These are phyloP conservation scores for Populus tomentosa DNA, from an alignment of 441 rosid genomes.

Conservation along the genomic window DNA sequence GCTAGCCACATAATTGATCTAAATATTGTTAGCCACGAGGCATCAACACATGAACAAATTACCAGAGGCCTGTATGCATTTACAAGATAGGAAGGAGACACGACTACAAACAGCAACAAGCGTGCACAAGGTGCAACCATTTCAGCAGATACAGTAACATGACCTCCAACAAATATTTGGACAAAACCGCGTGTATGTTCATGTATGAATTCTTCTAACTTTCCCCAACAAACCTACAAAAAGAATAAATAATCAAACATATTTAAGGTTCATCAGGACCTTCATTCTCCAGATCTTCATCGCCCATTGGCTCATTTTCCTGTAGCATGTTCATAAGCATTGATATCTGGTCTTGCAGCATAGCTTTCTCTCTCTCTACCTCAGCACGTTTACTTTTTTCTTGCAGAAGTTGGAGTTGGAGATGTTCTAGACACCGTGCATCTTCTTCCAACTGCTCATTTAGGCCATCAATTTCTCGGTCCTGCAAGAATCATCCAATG, in stretches of 20 bases:
- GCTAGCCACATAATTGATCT: neutral
- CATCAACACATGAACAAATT: neutral
- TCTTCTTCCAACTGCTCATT: slow-evolving; percentile 97
- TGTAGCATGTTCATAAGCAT: slow-evolving; percentile 86
- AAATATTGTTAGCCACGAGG: neutral
- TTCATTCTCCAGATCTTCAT: slow-evolving; percentile 29
- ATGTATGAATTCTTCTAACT: slow-evolving; percentile 16
- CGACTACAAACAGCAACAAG: neutral
- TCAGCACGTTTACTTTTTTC: slow-evolving; percentile 76
- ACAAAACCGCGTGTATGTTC: neutral
- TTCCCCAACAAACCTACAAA: slow-evolving; percentile 28
- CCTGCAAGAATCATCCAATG: slow-evolving; percentile 39
- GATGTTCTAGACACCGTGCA: slow-evolving; percentile 67
- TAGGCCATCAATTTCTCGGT: slow-evolving; percentile 80
- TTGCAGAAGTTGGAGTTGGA: slow-evolving; percentile 77
- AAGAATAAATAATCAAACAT: slow-evolving; percentile 23
- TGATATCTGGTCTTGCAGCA: slow-evolving; percentile 79
- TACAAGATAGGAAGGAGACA: neutral
- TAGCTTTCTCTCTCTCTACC: slow-evolving; percentile 72
- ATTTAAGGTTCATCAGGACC: slow-evolving; percentile 45
- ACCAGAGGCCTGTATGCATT: neutral
- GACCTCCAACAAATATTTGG: neutral
- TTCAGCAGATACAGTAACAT: neutral
- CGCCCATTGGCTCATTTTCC: slow-evolving; percentile 50
- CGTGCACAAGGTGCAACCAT: neutral